These are phyloP conservation scores for Fusarium sp. DNA, from an alignment of 2,329 filamentous ascomycete species.

Conservation along the genomic window DNA sequence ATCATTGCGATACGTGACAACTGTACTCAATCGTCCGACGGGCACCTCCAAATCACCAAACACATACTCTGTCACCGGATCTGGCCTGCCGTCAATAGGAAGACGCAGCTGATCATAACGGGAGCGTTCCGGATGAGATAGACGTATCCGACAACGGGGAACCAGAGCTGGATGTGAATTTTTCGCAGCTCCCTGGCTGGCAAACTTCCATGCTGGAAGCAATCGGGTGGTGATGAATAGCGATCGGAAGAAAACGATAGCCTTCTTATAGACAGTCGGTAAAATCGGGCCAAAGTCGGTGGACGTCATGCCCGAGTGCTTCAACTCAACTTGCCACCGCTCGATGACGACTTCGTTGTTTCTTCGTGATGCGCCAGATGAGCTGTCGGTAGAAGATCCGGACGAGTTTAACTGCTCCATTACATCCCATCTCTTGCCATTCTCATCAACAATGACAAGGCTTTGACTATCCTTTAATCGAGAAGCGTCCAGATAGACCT, in stretches of 20 bases:
- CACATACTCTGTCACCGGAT: slow-evolving; percentile 74
- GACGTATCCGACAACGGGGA: slow-evolving; percentile 82
- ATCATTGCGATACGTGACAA: slow-evolving; percentile 86
- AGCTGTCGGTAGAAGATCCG: slow-evolving; percentile 62
- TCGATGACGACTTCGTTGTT: slow-evolving; percentile 85
- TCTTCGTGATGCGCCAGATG: slow-evolving; percentile 56
- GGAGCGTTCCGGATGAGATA: slow-evolving; percentile 65
- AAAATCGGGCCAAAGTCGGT: slow-evolving; percentile 71
- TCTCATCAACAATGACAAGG: slow-evolving; percentile 86
- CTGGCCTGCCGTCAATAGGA: slow-evolving; percentile 52
- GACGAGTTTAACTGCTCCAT: slow-evolving; percentile 80
- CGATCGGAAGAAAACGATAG: slow-evolving; percentile 92
- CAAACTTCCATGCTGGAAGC: slow-evolving; percentile 87
- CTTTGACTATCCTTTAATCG: slow-evolving; percentile 85
- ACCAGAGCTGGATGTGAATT: slow-evolving; percentile 74
- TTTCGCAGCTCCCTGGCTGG: slow-evolving; percentile 77
- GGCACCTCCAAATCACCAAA: slow-evolving; percentile 90
- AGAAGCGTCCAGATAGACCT: slow-evolving; percentile 87
- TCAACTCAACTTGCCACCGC: slow-evolving; percentile 88
- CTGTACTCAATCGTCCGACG: slow-evolving; percentile 82
- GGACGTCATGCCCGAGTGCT: slow-evolving; percentile 60
- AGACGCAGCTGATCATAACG: slow-evolving; percentile 72
- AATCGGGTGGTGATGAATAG: slow-evolving; percentile 85
- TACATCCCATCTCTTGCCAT: slow-evolving; percentile 93
- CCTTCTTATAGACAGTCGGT: slow-evolving; percentile 96